These are phyloP conservation scores for Kazachstania taianensis DNA, from an alignment of 805 yeast genomes.

Conservation along the genomic window DNA sequence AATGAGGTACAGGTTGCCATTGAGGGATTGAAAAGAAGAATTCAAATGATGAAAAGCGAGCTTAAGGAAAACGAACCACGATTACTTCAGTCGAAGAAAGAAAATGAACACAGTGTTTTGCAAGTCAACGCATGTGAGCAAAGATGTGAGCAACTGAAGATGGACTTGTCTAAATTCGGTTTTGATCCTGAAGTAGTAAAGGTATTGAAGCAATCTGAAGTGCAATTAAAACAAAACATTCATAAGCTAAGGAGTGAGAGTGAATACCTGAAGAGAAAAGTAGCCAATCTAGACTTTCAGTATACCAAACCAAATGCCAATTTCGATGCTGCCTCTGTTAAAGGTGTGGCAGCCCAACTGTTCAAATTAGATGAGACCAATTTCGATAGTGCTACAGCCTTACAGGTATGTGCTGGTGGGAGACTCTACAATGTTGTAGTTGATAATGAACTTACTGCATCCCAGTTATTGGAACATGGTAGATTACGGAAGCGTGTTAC, in stretches of 20 bases:
- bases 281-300: slow-evolving; percentile 66
- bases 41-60: slow-evolving; percentile 47
- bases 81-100: slow-evolving; percentile 41
- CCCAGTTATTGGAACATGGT: slow-evolving; percentile 70
- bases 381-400: slow-evolving; percentile 59
- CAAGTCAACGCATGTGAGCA: slow-evolving; percentile 32
- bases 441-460: slow-evolving; percentile 77
- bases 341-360: slow-evolving; percentile 84
- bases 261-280: slow-evolving; percentile 48
- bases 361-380: slow-evolving; percentile 53
- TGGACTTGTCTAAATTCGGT: slow-evolving; percentile 42
- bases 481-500: slow-evolving; percentile 74
- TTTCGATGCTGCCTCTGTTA: slow-evolving; percentile 54
- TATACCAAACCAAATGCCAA: slow-evolving; percentile 55
- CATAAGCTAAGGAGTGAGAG: slow-evolving; percentile 37
- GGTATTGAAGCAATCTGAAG: slow-evolving; percentile 39
- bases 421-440: slow-evolving; percentile 83
- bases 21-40: slow-evolving; percentile 50
- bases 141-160: slow-evolving; percentile 28
- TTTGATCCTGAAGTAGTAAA: slow-evolving; percentile 40
- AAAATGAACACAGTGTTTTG: slow-evolving; percentile 36
- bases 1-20: slow-evolving; percentile 45
- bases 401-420: slow-evolving; percentile 93
- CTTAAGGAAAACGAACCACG: slow-evolving; percentile 37
- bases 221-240: slow-evolving; percentile 34